Percentiles rank a stretch among this genome's conserved stretches.
phyloP scores from a whole-genome alignment of 1,139 yeast species.

The Kurtzmaniella quercitrusa region DNA sequence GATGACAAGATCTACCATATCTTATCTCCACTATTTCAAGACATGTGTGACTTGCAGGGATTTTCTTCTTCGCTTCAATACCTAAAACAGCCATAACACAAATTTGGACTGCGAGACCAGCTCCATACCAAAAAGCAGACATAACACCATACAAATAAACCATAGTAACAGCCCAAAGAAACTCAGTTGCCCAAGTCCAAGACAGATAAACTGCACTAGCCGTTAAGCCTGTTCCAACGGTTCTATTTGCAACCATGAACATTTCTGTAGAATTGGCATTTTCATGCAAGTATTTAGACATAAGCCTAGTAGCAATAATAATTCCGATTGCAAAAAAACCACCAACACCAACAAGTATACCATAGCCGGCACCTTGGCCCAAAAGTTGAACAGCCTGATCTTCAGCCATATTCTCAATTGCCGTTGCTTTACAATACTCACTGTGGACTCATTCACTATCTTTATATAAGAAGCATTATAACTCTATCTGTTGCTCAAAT shows the following conservation, averaged over 20 bases:
- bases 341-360: constrained; percentile 27
- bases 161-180: constrained; percentile 23
- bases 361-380: constrained; percentile 25
- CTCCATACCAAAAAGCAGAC: constrained; percentile 23
- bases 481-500: too few relatives aligned
- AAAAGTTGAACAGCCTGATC: constrained; percentile 9
- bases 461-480: background rate
- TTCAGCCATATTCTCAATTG: background rate
- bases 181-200: constrained; percentile 32
- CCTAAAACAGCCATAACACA: constrained; percentile 25
- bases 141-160: constrained; percentile 26
- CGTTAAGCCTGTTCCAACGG: constrained; percentile 22
- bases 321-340: constrained; percentile 27
- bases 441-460: background rate
- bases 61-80: constrained; percentile 26
- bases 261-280: constrained; percentile 26
- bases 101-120: constrained; percentile 27
- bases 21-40: constrained; percentile 27
- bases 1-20: constrained; percentile 27
- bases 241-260: constrained; percentile 26
- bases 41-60: constrained; percentile 26
- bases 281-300: constrained; percentile 22
- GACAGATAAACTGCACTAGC: constrained; percentile 25
- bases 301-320: constrained; percentile 21
- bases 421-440: background rate